phyloP scores from a whole-genome alignment of 164 flowering plant species.

The Kingdonia uniflora region DNA sequence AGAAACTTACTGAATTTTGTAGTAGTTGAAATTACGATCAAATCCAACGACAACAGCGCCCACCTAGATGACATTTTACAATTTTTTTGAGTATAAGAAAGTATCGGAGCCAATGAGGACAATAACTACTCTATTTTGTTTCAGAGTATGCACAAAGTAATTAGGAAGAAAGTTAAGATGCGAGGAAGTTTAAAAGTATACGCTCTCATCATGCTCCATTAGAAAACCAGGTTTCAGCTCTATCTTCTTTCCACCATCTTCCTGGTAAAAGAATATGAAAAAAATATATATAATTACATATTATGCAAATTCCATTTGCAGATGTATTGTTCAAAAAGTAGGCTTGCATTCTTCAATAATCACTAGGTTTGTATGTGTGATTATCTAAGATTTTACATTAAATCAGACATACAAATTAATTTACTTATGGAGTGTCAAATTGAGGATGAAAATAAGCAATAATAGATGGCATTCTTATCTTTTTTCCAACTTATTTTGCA shows the following conservation, averaged over 20 bases:
- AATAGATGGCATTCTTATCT: too few relatives aligned
- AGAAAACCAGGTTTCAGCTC: conserved; percentile 90
- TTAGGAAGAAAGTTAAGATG: conserved; percentile 5
- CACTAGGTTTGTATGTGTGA: too few relatives aligned
- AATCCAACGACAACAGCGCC: conserved; percentile 99
- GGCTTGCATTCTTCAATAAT: too few relatives aligned
- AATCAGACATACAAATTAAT: too few relatives aligned
- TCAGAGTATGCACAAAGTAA: not conserved
- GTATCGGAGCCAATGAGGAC: not conserved
- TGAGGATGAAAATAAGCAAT: too few relatives aligned
- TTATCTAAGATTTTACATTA: too few relatives aligned
- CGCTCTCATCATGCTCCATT: conserved; percentile 92
- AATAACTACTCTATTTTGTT: not conserved
- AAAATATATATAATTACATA: not conserved
- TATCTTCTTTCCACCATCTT: conserved; percentile 83
- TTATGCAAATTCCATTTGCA: not conserved
- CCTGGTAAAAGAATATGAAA: conserved; percentile 31
- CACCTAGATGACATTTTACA: conserved; percentile 38
- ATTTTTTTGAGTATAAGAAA: conserved; percentile 10
- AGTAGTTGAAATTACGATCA: conserved; percentile 94
- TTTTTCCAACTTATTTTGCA: too few relatives aligned
- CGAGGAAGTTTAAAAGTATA: conserved; percentile 20
- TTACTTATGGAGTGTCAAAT: too few relatives aligned
- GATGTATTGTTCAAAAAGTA: too few relatives aligned
- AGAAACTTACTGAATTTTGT: conserved; percentile 84